Evolutionary conservation across 441 rosid genomes (phyloP).

Genomic region (Croton laevigatus): DNA sequence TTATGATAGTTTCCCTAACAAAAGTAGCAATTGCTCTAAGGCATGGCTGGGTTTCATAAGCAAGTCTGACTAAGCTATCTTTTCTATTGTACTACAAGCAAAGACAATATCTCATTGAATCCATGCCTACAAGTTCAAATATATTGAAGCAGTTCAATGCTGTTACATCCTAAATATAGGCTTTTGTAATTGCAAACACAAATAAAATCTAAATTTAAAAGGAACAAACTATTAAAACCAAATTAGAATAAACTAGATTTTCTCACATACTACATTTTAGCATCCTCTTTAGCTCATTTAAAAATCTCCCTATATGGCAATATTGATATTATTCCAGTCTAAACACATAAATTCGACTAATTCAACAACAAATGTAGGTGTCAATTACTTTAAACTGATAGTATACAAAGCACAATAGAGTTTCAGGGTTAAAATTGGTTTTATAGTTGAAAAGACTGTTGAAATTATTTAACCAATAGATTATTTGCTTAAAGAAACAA

Average conservation of each 20-base stretch:
- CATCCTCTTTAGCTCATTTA: neutral
- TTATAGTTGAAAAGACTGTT: neutral
- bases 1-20: constrained; percentile 74
- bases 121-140: neutral
- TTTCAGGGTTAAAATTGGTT: neutral
- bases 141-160: constrained; percentile 1
- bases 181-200: neutral
- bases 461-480: neutral
- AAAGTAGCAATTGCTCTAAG: constrained; percentile 78
- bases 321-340: neutral
- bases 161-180: neutral
- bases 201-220: neutral
- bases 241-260: neutral
- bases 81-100: constrained; percentile 75
- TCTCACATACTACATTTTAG: neutral
- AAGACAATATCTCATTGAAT: neutral
- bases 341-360: neutral
- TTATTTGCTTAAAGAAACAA: neutral
- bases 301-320: neutral
- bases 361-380: neutral
- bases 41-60: constrained; percentile 91
- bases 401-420: neutral
- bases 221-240: neutral
- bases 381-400: neutral
- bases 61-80: constrained; percentile 85